Evolutionary conservation across 2,329 filamentous ascomycete genomes (phyloP), one percentile per base, ranked within the genome.

Genomic region (Claviceps maximensis): DNA sequence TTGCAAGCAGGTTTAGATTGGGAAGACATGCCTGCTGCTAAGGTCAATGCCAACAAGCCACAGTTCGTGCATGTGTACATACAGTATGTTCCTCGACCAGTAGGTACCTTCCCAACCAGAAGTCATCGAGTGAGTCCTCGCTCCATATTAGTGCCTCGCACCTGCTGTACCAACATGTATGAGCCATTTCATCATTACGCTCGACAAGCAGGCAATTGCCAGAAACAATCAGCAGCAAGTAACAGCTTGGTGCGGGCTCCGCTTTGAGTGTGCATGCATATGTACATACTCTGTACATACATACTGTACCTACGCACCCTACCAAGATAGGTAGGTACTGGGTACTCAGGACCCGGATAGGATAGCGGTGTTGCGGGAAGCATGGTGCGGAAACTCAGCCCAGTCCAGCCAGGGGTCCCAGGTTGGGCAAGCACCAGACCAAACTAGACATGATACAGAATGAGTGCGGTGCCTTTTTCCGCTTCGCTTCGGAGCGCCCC

Each of bases 361-460:
- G 49, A 51, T 36, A 49, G 50, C n/a, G 33, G 25, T 44, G 44
- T 48, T 25, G 42, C 53, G 45, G 49, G 44, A 49, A 48, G 49
- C 49, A 54, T 54, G 49, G 49, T 17, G 31, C n/a, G 36, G 33
- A 53, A 41, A 13, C 41, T 33, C 29, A 19, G 31, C n/a, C 33
- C 52, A 50, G 48, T 41, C 12, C 21, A 54, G 33, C 33, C 36
- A 38, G 27, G 46, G 27, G 40, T 19, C 23, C 17, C 33, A 38
- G 15, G 36, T n/a, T n/a, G 5, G 17, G 7, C 15, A 38, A 6
- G 36, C 15, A n/a, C 15, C 4, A n/a, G 36, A 38, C 33, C 33
- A 29, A 9, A 29, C 31, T 12, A 38, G 36, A 38, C 36, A 38
- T 38, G 17, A 38, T 7, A 23, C 42, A 45, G 15, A 4, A 8